phyloP scores from a whole-genome alignment of 306 rosid genomes.

The Aeschynomene evenia region DNA sequence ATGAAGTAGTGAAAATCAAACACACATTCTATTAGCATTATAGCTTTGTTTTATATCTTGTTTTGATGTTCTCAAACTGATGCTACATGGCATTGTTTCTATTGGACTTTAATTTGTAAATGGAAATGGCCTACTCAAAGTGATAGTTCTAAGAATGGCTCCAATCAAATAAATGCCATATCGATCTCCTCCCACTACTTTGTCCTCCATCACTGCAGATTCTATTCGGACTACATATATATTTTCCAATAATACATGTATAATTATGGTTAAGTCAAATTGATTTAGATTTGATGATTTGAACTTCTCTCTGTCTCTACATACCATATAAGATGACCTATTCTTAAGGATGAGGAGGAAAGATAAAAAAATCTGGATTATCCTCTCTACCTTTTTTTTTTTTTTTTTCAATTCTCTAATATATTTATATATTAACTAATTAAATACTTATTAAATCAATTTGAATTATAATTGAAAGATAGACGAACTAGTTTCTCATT shows the following conservation, averaged over 20 bases:
- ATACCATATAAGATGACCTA: not conserved
- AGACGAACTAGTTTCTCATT: no score
- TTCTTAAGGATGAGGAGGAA: not conserved
- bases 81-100: slow-evolving; percentile 26
- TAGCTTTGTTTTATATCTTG: slow-evolving; percentile 29
- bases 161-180: not conserved
- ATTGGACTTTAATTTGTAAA: not conserved
- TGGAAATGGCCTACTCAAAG: slow-evolving; percentile 18
- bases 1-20: slow-evolving; percentile 7
- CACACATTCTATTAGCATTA: slow-evolving; percentile 9
- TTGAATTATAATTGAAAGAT: no score
- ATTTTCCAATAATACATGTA: not conserved
- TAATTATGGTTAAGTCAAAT: slow-evolving; percentile 29
- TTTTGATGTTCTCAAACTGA: slow-evolving; percentile 19
- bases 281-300: not conserved
- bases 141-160: slow-evolving; percentile 25
- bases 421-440: no score
- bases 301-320: not conserved
- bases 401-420: not conserved
- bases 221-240: not conserved
- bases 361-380: not conserved
- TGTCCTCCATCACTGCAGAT: slow-evolving; percentile 2
- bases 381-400: not conserved
- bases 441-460: no score
- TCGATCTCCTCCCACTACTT: not conserved